A percentile compares a stretch with the other conserved stretches of the same genome.
phyloP scores from a whole-genome alignment of 2,329 filamentous ascomycete genomes.

The Monosporascus sp. region DNA sequence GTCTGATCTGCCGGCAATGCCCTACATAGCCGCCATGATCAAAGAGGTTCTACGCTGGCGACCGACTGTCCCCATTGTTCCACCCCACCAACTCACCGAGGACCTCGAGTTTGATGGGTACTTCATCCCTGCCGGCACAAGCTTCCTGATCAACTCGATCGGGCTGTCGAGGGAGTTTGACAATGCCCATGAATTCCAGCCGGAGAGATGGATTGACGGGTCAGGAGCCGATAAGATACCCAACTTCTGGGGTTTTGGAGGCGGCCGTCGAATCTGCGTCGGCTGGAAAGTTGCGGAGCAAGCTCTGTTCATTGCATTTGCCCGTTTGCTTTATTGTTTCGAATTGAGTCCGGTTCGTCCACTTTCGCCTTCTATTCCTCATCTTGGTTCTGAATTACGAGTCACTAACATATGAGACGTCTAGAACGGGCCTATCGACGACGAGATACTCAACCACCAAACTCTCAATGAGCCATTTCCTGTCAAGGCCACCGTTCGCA shows the following conservation, averaged over 20 bases:
- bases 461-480: no score
- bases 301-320: conserved; percentile 2
- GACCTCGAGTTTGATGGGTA: conserved; percentile 9
- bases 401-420: no score
- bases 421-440: no score
- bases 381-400: no score
- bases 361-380: no score
- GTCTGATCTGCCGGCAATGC: conserved; percentile 18
- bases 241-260: conserved; percentile 8
- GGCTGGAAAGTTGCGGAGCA: conserved; percentile 6
- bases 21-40: conserved; percentile 14
- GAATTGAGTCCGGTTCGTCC: conserved; percentile 3
- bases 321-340: conserved; percentile 7
- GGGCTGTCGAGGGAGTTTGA: conserved; percentile 16
- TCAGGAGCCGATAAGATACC: not conserved
- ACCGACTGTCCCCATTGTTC: conserved; percentile 8
- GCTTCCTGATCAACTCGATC: conserved; percentile 27
- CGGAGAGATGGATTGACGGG: conserved; percentile 26
- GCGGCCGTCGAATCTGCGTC: conserved; percentile 6
- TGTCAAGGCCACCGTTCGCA: no score
- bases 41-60: conserved; percentile 11
- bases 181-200: conserved; percentile 22
- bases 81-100: conserved; percentile 10
- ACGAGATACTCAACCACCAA: no score
- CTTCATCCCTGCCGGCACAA: conserved; percentile 18